phyloP scores from a whole-genome alignment of 2,329 filamentous ascomycete species.

The Rhinocladiella mackenziei region DNA sequence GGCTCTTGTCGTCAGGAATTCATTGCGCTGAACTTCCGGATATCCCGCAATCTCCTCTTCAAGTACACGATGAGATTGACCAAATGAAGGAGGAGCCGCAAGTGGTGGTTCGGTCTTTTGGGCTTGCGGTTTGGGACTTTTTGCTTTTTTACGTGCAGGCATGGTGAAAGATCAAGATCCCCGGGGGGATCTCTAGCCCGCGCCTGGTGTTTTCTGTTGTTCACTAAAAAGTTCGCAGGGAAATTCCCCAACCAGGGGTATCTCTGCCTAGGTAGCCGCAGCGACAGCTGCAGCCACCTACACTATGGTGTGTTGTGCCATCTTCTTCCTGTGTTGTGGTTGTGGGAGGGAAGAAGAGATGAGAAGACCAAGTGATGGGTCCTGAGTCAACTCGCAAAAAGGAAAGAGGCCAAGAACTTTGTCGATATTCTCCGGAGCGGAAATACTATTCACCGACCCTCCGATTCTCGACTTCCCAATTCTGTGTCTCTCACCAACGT shows the following conservation, averaged over 20 bases:
- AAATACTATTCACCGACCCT: constrained; percentile 14
- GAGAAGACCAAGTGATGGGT: constrained; percentile 3
- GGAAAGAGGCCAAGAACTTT: too few species aligned
- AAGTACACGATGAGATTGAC: constrained; percentile 19
- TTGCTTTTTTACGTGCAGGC: constrained; percentile 19
- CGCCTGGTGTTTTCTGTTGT: not conserved
- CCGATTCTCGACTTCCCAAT: constrained; percentile 7
- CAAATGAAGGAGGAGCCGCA: constrained; percentile 16
- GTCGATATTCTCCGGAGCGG: constrained; percentile 14
- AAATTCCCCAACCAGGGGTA: constrained; percentile 15
- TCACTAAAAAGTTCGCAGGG: constrained; percentile 14
- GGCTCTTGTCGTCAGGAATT: constrained; percentile 25
- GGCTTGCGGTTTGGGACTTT: constrained; percentile 6
- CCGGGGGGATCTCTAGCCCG: constrained; percentile 11
- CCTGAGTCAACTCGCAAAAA: constrained; percentile 11
- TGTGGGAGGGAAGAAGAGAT: constrained; percentile 7
- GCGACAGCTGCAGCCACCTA: constrained; percentile 25
- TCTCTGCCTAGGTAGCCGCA: constrained; percentile 21
- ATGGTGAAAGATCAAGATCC: constrained; percentile 18
- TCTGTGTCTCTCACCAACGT: constrained; percentile 6
- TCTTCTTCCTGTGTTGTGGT: constrained; percentile 10
- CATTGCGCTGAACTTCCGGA: constrained; percentile 26
- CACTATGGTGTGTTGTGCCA: constrained; percentile 4
- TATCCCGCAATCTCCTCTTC: constrained; percentile 24
- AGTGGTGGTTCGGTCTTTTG: constrained; percentile 4